Conservation (phyloP, 2,329 filamentous ascomycete species). For the Alternaria sp. region DNA sequence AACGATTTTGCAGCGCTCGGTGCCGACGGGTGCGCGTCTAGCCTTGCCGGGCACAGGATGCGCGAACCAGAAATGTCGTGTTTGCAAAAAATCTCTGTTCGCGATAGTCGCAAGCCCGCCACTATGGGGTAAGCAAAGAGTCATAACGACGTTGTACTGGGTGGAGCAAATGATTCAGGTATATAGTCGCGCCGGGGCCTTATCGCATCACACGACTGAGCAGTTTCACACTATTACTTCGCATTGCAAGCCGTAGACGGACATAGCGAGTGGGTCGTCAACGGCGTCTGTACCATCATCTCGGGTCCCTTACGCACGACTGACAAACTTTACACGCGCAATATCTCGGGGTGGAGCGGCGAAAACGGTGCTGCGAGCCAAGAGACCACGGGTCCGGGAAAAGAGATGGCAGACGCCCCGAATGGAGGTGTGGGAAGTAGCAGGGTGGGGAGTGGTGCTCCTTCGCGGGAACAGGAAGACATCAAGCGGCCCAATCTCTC, state of each 20-base stretch:
- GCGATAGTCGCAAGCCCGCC: not conserved
- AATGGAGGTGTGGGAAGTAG: not conserved
- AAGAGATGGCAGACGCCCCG: not conserved
- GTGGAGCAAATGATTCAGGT: constrained; percentile 13
- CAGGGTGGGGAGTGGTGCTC: not conserved
- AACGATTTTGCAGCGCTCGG: not conserved
- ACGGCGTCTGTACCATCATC: constrained; percentile 1
- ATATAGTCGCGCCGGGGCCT: not conserved
- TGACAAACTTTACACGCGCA: not conserved
- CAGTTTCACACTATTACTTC: not conserved
- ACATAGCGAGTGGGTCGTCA: not conserved
- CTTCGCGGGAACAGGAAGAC: constrained; percentile 4
- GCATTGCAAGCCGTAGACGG: not conserved
- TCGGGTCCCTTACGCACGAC: not conserved
- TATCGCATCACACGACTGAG: not conserved
- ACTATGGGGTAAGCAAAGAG: constrained; percentile 1
- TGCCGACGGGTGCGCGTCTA: constrained; percentile 6
- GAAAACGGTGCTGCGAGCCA: not conserved
- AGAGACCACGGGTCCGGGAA: not conserved
- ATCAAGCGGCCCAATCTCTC: constrained; percentile 4
- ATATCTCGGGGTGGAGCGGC: constrained; percentile 13
- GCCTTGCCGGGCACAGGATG: not conserved
- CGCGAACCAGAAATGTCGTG: not conserved
- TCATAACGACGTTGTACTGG: not conserved
- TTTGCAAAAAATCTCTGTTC: not conserved